Evolutionary conservation across 345 rosid genomes (phyloP).

Genomic region (Odontarrhena argentea): DNA sequence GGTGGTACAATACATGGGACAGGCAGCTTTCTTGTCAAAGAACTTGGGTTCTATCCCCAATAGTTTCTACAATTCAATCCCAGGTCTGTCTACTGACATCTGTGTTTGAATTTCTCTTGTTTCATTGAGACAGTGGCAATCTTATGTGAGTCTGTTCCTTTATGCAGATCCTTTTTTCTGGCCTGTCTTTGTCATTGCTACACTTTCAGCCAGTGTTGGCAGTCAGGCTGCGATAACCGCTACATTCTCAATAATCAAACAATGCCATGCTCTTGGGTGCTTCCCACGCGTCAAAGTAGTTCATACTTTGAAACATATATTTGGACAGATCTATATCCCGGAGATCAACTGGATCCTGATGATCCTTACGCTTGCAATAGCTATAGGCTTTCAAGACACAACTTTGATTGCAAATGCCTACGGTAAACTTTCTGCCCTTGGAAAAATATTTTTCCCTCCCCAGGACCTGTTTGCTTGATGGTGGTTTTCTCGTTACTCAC

Average conservation of each 20-base stretch:
- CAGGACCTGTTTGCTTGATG: constrained; percentile 32
- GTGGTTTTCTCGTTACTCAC: constrained; percentile 37
- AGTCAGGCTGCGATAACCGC: constrained; percentile 91
- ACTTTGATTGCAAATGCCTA: constrained; percentile 91
- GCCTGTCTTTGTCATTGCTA: constrained; percentile 89
- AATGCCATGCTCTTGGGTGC: constrained; percentile 94
- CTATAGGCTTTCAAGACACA: constrained; percentile 77
- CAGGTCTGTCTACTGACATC: constrained; percentile 53
- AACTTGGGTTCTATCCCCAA: constrained; percentile 47
- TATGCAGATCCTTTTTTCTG: constrained; percentile 70
- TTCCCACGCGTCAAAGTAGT: constrained; percentile 95
- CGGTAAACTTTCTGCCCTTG: constrained; percentile 49
- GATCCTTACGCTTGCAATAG: constrained; percentile 80
- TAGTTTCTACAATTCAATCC: constrained; percentile 78
- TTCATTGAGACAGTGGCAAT: constrained; percentile 16
- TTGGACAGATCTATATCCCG: constrained; percentile 95
- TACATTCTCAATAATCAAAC: constrained; percentile 86
- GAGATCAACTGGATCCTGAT: constrained; percentile 97
- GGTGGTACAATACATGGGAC: constrained; percentile 98
- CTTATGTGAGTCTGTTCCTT: constrained; percentile 33
- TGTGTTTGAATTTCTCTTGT: constrained; percentile 10
- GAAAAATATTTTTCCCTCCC: constrained; percentile 11
- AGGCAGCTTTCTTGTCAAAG: constrained; percentile 91
- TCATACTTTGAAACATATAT: constrained; percentile 78
- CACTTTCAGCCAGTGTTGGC: constrained; percentile 91